Evolutionary conservation across 768 basidiomycete species (phyloP).

Genomic region (Coprinopsis strossmayeri): DNA sequence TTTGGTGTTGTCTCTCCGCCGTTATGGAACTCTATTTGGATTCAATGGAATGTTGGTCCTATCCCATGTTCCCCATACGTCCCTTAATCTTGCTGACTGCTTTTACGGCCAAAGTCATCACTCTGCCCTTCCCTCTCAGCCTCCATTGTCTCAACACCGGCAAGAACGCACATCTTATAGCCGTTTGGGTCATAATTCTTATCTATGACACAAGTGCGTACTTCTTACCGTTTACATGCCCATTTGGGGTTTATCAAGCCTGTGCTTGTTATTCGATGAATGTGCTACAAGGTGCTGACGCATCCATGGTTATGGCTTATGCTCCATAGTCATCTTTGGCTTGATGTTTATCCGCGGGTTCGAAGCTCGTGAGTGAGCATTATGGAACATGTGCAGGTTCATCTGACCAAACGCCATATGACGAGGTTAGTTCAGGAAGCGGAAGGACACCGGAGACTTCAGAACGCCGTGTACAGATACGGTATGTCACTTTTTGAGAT

Average conservation of each 20-base stretch:
- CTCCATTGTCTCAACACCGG: neutral
- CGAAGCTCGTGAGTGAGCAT: neutral
- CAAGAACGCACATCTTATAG: neutral
- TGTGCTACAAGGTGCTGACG: neutral
- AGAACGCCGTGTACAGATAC: slow-evolving; percentile 7
- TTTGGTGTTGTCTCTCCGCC: neutral
- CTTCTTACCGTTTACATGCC: neutral
- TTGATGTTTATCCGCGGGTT: neutral
- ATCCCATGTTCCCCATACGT: neutral
- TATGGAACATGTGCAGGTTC: neutral
- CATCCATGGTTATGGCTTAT: no score
- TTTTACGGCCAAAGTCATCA: neutral
- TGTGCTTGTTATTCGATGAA: neutral
- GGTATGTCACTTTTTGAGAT: neutral
- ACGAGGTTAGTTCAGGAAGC: neutral
- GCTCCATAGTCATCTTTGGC: neutral
- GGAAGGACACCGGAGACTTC: neutral
- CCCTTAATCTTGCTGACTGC: neutral
- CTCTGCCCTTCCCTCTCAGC: neutral
- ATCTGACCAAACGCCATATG: neutral
- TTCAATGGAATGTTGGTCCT: neutral
- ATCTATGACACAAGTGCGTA: neutral
- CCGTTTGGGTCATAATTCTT: neutral
- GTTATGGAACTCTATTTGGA: neutral
- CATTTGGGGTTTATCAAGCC: neutral